Conservation (phyloP, 306 rosid genomes). For the Trifolium pratense region DNA sequence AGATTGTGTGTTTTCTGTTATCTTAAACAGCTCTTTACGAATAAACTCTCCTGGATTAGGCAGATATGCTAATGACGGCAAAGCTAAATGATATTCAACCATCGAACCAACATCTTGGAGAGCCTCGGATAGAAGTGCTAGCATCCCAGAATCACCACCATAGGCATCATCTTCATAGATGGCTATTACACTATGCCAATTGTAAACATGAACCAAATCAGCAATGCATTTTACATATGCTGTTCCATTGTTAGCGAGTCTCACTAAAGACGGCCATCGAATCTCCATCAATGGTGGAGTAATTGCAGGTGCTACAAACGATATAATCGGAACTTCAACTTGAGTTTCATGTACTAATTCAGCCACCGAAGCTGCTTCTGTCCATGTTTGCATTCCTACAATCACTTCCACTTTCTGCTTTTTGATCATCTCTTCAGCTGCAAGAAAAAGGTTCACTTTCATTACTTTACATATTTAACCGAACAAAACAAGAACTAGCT, state of each 20-base stretch:
- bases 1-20: slow-evolving; percentile 49
- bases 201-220: slow-evolving; percentile 48
- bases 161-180: slow-evolving; percentile 55
- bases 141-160: slow-evolving; percentile 55
- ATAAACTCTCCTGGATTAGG: slow-evolving; percentile 46
- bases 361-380: slow-evolving; percentile 61
- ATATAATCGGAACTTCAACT: slow-evolving; percentile 60
- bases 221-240: slow-evolving; percentile 54
- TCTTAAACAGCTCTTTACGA: slow-evolving; percentile 52
- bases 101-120: slow-evolving; percentile 54
- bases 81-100: slow-evolving; percentile 63
- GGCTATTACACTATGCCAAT: slow-evolving; percentile 58
- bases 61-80: slow-evolving; percentile 55
- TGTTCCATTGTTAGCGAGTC: slow-evolving; percentile 45
- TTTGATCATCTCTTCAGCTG: slow-evolving; percentile 57
- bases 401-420: slow-evolving; percentile 48
- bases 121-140: slow-evolving; percentile 62
- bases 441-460: slow-evolving; percentile 15
- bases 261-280: slow-evolving; percentile 59
- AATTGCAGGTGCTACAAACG: slow-evolving; percentile 59
- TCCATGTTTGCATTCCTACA: slow-evolving; percentile 66
- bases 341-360: slow-evolving; percentile 50
- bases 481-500: not conserved
- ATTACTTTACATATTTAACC: not conserved
- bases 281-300: slow-evolving; percentile 45